Evolutionary conservation across 2,329 filamentous ascomycete genomes (phyloP), one percentile per base, ranked within the genome.

Genomic region (Hymenoscyphus scutula): DNA sequence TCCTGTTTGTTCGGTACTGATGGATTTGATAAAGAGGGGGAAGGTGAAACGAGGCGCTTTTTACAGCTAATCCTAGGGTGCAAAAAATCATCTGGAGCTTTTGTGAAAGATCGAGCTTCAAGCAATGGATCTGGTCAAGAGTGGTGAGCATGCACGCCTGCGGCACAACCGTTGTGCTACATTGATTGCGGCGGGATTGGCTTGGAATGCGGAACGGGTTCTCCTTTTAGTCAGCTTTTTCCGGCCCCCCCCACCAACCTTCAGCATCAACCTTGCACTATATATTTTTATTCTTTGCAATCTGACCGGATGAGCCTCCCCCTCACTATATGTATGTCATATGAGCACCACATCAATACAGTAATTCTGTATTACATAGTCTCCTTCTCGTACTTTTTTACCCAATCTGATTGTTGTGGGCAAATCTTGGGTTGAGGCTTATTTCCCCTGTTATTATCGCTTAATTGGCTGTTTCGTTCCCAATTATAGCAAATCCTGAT

Each of bases 201-300:
- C 41, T 48, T 48, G 41, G 15, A 25, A 48, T 10, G n/a, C n/a
- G 41, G 41, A 19, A 23, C 41, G 10, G 19, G 41, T 48, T 5
- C 41, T 48, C n/a, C 19, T n/a, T 48, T 48, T 48, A 48, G 41
- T 48, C 41, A 48, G 41, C 41, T 48, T 48, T 48, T 19, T 23
- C 41, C 41, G 38, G 41, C 19, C 41, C 41, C 19, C 13, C n/a
- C 19, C n/a, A 19, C n/a, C n/a, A n/a, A n/a, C n/a, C n/a, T n/a
- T n/a, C n/a, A n/a, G n/a, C n/a, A 17, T 8, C 19, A 23, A 45
- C 38, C n/a, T 48, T 48, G 23, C 41, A 48, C 41, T 23, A 25
- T 19, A 48, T 48, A 48, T 48, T 25, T 19, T 23, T 23, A n/a
- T 48, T 48, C 11, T 48, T 17, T 17, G n/a, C 41, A n/a, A 23